A percentile compares a stretch with the other conserved stretches of the same genome.
Conservation (phyloP, 495 filamentous ascomycete genomes). For the Talaromyces nanjingensis region DNA sequence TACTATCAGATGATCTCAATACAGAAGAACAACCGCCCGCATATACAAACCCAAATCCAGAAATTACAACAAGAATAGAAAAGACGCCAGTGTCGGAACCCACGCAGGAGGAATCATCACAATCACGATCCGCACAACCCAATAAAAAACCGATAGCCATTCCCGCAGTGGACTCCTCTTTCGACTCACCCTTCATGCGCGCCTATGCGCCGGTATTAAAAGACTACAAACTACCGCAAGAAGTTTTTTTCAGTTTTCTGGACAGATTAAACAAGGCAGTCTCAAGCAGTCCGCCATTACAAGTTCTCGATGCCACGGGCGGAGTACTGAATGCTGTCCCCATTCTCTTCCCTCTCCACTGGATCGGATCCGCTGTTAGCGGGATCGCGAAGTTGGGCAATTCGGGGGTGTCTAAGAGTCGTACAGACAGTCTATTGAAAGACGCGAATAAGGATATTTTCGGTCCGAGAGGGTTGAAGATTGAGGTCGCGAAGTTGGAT, state of each 20-base stretch:
- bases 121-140: not conserved
- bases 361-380: slow-evolving; percentile 22
- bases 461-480: slow-evolving; percentile 17
- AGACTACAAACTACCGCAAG: slow-evolving; percentile 18
- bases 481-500: slow-evolving; percentile 20
- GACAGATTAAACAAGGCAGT: slow-evolving; percentile 25
- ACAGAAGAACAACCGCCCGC: not conserved
- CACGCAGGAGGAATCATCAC: not conserved
- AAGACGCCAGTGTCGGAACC: not conserved
- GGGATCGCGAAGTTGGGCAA: slow-evolving; percentile 19
- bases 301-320: slow-evolving; percentile 28
- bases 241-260: slow-evolving; percentile 21
- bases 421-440: slow-evolving; percentile 19
- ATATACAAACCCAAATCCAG: not conserved
- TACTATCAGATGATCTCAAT: not conserved
- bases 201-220: slow-evolving; percentile 21
- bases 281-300: slow-evolving; percentile 23
- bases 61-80: not conserved
- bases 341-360: slow-evolving; percentile 22
- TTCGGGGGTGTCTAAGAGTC: slow-evolving; percentile 20
- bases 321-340: slow-evolving; percentile 25
- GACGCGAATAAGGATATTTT: slow-evolving; percentile 26
- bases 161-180: slow-evolving; percentile 16
- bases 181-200: slow-evolving; percentile 22
- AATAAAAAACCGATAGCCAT: slow-evolving; percentile 21